These are phyloP conservation scores for Aphelidium insulamus DNA, from an alignment of 371 early-diverging fungal genomes.

Conservation along the genomic window DNA sequence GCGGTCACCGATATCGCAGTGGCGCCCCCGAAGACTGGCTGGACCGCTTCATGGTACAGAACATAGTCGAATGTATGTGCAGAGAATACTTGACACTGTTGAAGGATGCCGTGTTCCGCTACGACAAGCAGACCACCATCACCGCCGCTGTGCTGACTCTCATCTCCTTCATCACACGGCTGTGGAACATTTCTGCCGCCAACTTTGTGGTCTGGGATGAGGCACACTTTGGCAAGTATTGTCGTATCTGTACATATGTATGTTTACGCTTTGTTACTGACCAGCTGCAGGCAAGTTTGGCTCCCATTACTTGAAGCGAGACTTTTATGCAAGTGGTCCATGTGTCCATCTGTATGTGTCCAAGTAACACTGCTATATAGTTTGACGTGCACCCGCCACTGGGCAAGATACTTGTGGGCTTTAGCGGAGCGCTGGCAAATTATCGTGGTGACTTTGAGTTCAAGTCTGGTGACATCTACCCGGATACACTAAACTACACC, in stretches of 20 bases:
- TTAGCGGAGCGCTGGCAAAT: constrained; percentile 71
- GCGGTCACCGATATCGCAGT: no score
- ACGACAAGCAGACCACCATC: background rate
- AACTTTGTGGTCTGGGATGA: constrained; percentile 67
- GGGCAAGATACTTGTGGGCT: constrained; percentile 92
- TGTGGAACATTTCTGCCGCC: constrained; percentile 48
- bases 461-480: constrained; percentile 66
- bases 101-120: no score
- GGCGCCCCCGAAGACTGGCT: no score
- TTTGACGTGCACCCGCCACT: constrained; percentile 99
- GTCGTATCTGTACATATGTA: background rate
- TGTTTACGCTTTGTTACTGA: constrained; percentile 1
- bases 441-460: constrained; percentile 82
- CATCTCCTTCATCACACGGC: constrained; percentile 49
- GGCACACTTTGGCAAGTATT: constrained; percentile 69
- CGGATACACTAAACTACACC: constrained; percentile 58
- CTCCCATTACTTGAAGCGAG: constrained; percentile 72
- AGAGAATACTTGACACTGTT: no score
- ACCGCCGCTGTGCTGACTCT: constrained; percentile 19
- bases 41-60: no score
- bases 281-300: constrained; percentile 55
- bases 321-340: no score
- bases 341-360: no score
- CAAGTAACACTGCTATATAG: no score
- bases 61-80: no score